A percentile compares a stretch with the other conserved stretches of the same genome.
Evolutionary conservation across 257 asterid genomes (phyloP).

Genomic region (Solanum stenotomum): DNA sequence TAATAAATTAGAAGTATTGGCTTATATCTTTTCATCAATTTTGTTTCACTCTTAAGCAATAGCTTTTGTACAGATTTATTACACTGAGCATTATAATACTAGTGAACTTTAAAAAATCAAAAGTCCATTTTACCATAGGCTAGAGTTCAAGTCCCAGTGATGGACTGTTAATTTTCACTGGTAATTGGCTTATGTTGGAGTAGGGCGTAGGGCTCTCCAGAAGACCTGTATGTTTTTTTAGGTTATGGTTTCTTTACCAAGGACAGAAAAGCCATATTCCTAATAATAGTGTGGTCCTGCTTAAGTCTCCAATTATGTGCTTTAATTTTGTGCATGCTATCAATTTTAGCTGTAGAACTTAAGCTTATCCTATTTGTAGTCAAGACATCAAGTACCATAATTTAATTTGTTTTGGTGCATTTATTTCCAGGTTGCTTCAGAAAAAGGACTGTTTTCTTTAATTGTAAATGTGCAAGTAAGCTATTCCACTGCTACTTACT

Average conservation of each 20-base stretch:
- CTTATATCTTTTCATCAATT: neutral
- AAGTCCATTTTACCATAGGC: neutral
- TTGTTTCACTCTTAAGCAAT: neutral
- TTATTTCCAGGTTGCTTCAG: conserved; percentile 75
- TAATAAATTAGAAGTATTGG: neutral
- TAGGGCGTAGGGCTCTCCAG: neutral
- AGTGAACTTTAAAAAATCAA: neutral
- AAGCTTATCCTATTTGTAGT: neutral
- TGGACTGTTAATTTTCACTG: neutral
- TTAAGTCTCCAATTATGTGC: neutral
- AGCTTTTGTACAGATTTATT: neutral
- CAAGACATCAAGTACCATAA: neutral
- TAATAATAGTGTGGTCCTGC: neutral
- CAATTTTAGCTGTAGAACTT: neutral
- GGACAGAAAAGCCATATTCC: neutral
- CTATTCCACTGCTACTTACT: conserved; percentile 10
- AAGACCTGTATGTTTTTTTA: neutral
- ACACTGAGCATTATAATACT: neutral
- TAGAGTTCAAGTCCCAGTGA: neutral
- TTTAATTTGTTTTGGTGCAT: neutral
- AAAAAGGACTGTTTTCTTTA: conserved; percentile 73
- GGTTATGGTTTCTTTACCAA: neutral
- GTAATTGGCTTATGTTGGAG: neutral
- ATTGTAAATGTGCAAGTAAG: conserved; percentile 93
- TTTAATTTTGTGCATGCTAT: neutral